Percentiles rank a stretch among this genome's conserved stretches.
These are phyloP conservation scores for Aureobasidium sp. DNA, from an alignment of 2,329 filamentous ascomycete genomes.

Conservation along the genomic window DNA sequence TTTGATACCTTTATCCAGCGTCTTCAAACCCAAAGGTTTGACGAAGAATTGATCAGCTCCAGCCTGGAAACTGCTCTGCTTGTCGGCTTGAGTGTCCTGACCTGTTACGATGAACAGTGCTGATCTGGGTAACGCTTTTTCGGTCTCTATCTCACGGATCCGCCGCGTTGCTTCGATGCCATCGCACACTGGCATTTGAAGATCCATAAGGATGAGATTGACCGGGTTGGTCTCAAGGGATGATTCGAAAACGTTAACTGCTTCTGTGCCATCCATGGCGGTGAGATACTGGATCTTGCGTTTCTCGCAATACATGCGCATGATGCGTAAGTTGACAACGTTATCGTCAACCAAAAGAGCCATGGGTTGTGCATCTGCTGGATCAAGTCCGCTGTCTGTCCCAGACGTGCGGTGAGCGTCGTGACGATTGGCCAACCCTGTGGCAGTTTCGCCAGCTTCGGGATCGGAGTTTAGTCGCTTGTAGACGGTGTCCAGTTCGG, in stretches of 20 bases:
- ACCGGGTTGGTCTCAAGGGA: conserved; percentile 34
- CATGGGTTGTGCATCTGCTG: conserved; percentile 25
- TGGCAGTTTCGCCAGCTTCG: conserved; percentile 17
- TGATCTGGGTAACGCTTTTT: conserved; percentile 35
- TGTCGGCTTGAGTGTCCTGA: conserved; percentile 39
- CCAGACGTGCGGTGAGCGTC: background rate
- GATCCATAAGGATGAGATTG: conserved; percentile 48
- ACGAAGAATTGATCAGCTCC: conserved; percentile 42
- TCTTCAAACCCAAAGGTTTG: conserved; percentile 41
- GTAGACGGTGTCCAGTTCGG: conserved; percentile 21
- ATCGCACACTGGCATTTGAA: conserved; percentile 51
- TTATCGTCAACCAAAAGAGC: conserved; percentile 56
- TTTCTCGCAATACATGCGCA: conserved; percentile 53
- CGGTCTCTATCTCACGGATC: conserved; percentile 42
- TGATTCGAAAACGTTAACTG: conserved; percentile 42
- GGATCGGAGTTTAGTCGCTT: conserved; percentile 9
- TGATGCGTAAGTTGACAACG: conserved; percentile 53
- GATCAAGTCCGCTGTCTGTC: background rate
- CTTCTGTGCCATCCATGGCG: conserved; percentile 51
- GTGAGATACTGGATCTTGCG: conserved; percentile 47
- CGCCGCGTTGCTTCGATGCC: conserved; percentile 44
- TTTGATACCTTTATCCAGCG: conserved; percentile 24
- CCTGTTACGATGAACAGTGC: conserved; percentile 44
- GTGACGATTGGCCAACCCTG: background rate
- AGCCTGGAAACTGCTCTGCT: conserved; percentile 36